Evolutionary conservation across 352 stramenopile species (phyloP), one percentile per base, ranked within the genome.

Genomic region (Pythium plurisporium): DNA sequence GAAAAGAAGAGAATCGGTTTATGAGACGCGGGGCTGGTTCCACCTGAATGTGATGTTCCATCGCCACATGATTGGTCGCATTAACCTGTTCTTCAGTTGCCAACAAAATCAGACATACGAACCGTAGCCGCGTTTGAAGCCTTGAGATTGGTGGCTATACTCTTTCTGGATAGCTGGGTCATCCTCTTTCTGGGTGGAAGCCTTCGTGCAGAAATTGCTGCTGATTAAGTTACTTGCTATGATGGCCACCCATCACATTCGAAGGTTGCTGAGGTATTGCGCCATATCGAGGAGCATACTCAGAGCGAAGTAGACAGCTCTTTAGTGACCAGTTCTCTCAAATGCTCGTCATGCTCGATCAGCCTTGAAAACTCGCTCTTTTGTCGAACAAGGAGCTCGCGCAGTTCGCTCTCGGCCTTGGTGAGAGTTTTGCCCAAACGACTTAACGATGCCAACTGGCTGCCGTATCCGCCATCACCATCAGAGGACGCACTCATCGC

Each of bases 261-360:
- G 27, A 40, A 25, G 12, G 45, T 52, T 44, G 17, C 31, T 42
- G 22, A 37, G 26, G 34, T n/a, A n/a, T n/a, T n/a, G n/a, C n/a
- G n/a, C n/a, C n/a, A n/a, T n/a, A n/a, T n/a, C n/a, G n/a, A n/a
- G n/a, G n/a, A n/a, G n/a, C n/a, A n/a, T n/a, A n/a, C n/a, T n/a
- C n/a, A n/a, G n/a, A n/a, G n/a, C n/a, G 36, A 45, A n/a, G 17
- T 25, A 14, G 46, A 8, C 8, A 64, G 29, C 8, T 51, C 9
- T 5, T 46, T 52, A 20, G 40, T 53, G 22, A 64, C 31, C 27
- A 64, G 20, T 14, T 44, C 17, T 2, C 57, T 47, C 12, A 64
- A 25, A 6, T 38, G 27, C 31, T 57, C 26, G n/a, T 64, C 57
- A 33, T 38, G 54, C 6, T 58, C 36, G n/a, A 64, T 47, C 1